Conservation (phyloP, 2,329 filamentous ascomycete species). For the Alternaria longipes region DNA sequence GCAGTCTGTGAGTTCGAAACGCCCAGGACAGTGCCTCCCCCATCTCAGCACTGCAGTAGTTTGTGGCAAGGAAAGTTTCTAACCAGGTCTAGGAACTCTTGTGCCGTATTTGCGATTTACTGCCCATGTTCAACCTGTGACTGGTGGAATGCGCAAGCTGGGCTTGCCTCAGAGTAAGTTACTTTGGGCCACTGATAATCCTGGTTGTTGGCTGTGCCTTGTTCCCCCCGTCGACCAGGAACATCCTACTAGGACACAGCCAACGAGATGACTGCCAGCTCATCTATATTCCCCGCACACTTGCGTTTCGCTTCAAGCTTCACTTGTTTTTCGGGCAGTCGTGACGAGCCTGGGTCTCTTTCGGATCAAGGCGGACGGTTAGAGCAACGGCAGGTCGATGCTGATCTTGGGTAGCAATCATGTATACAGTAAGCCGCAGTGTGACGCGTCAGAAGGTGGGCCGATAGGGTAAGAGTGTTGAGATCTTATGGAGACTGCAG, state of each 20-base stretch:
- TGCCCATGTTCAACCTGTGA: conserved; percentile 3
- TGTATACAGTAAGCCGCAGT: background rate
- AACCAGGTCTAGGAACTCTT: background rate
- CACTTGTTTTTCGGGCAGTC: conserved; percentile 13
- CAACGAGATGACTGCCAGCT: conserved; percentile 10
- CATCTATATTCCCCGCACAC: conserved; percentile 18
- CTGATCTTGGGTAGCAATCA: conserved; percentile 12
- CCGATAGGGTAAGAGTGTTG: conserved; percentile 10
- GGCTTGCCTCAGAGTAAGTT: conserved; percentile 7
- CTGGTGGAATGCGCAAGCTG: conserved; percentile 2
- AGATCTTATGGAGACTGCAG: conserved; percentile 2
- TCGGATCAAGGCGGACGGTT: conserved; percentile 12
- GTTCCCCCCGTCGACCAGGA: conserved; percentile 9
- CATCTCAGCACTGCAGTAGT: conserved; percentile 10
- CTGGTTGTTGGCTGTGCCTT: background rate
- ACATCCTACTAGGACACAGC: conserved; percentile 7
- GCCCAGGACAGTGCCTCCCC: conserved; percentile 4
- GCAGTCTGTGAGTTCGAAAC: conserved; percentile 6
- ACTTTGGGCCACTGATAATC: conserved; percentile 3
- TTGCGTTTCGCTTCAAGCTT: conserved; percentile 13
- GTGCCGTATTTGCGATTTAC: conserved; percentile 1
- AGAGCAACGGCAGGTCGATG: conserved; percentile 4
- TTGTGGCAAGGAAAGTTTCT: conserved; percentile 4
- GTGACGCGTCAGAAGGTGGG: conserved; percentile 16
- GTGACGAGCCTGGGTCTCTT: conserved; percentile 4